Base-by-base conservation (phyloP, 2,329 filamentous ascomycete species). In the Penicillium sp. region DNA sequence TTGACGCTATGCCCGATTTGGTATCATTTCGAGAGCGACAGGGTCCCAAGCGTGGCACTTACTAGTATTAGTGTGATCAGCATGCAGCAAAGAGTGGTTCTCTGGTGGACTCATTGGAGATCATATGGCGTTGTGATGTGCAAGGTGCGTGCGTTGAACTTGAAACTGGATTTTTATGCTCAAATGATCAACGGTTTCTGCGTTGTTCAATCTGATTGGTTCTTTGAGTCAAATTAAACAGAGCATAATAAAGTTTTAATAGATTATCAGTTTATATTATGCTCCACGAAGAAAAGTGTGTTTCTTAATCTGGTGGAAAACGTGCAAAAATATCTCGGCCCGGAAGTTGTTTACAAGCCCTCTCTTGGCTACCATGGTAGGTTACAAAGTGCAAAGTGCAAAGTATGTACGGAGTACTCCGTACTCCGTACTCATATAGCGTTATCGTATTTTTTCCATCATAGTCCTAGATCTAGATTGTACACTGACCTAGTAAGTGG, bases 1-100 rank as follows among this genome's bases (percentile, higher is more conserved):
- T 49, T 56, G 38, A 44, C 46, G 29, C 53, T 56, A 57, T 55
- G 5, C 54, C 54, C 44, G 40, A 38, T 59, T 40, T 23, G 27
- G 52, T 55, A 46, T 50, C 39, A 40, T 38, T 34, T 55, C 11
- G 44, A 58, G 56, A 55, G 56, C 10, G 36, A 48, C 19, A 51
- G 34, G 15, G 31, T 33, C 49, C 47, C 34, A 48, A 41, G 33
- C 40, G 47, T 16, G 8, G 6, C 25, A 34, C 15, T n/a, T 19
- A 10, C 51, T 46, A 21, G 19, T 21, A 11, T 38, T 25, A 21
- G 19, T 39, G 43, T 33, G 36, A 50, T 54, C 38, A 58, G 29
- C 53, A 40, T 31, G 34, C 29, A 47, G 46, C 34, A 29, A 48
- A 43, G 15, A 6, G 39, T 33, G 40, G 33, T 33, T 51, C 25